A percentile compares a stretch with the other conserved stretches of the same genome.
Conservation (phyloP, 495 filamentous ascomycete genomes). For the Baudoinia panamericana region DNA sequence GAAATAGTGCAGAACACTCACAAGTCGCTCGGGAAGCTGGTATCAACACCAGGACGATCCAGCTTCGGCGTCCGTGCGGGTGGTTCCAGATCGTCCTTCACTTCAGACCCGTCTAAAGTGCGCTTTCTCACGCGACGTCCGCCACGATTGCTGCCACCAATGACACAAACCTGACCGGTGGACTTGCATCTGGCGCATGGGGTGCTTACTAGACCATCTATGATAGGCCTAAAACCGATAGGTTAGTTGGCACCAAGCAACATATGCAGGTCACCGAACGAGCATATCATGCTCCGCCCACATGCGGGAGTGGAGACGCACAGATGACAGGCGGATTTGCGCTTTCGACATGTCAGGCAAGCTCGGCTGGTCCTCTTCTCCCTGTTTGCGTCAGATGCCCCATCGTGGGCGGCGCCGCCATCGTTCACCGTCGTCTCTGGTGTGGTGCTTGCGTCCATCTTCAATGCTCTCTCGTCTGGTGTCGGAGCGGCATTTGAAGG, state of each 20-base stretch:
- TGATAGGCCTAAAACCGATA: slow-evolving; percentile 28
- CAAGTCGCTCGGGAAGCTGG: background rate
- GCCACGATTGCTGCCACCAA: slow-evolving; percentile 49
- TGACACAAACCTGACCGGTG: slow-evolving; percentile 46
- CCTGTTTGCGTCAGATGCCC: slow-evolving; percentile 4
- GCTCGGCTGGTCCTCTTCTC: slow-evolving; percentile 47
- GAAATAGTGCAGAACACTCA: background rate
- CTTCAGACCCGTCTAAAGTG: background rate
- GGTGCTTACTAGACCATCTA: slow-evolving; percentile 32
- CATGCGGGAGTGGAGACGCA: slow-evolving; percentile 28
- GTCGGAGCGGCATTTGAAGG: too few relatives aligned
- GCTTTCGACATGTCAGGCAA: slow-evolving; percentile 48
- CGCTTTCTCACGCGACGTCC: slow-evolving; percentile 44
- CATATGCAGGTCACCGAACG: background rate
- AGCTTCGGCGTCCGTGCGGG: slow-evolving; percentile 7
- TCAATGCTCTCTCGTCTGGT: too few relatives aligned
- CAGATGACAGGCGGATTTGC: slow-evolving; percentile 53
- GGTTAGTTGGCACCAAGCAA: background rate
- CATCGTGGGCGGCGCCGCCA: too few relatives aligned
- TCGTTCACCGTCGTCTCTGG: too few relatives aligned
- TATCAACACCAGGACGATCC: background rate
- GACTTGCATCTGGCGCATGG: slow-evolving; percentile 48
- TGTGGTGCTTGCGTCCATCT: too few relatives aligned
- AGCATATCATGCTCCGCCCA: background rate
- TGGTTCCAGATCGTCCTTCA: slow-evolving; percentile 22